phyloP scores from a whole-genome alignment of 179 eudicot genomes.

The Beta corolliflora region DNA sequence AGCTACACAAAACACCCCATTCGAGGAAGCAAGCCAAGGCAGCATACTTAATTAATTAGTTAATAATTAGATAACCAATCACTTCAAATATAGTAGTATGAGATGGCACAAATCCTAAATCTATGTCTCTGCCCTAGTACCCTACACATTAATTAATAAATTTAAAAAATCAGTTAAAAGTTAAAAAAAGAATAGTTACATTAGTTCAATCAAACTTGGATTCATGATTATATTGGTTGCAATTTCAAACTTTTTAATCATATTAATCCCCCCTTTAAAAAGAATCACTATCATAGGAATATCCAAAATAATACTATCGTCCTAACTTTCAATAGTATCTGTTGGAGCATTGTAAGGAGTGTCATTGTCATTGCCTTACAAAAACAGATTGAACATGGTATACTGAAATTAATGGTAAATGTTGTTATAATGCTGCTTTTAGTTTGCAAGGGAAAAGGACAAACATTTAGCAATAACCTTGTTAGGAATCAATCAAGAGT shows the following conservation, averaged over 20 bases:
- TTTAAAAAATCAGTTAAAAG: neutral
- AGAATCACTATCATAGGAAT: neutral
- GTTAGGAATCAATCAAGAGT: slow-evolving; percentile 7
- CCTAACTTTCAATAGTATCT: slow-evolving; percentile 10
- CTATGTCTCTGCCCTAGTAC: neutral
- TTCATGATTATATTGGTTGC: slow-evolving; percentile 3
- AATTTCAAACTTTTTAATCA: slow-evolving; percentile 10
- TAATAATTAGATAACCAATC: slow-evolving; percentile 5
- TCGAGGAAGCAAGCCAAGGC: slow-evolving; percentile 23
- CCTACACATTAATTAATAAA: neutral
- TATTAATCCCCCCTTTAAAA: neutral
- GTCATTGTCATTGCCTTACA: slow-evolving; percentile 27
- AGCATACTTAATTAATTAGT: slow-evolving; percentile 7
- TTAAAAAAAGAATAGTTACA: neutral
- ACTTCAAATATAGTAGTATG: slow-evolving; percentile 4
- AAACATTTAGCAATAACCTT: slow-evolving; percentile 14
- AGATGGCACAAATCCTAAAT: slow-evolving; percentile 21
- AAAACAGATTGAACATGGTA: neutral
- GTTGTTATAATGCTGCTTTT: neutral
- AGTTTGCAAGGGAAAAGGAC: slow-evolving; percentile 3
- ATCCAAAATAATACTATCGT: slow-evolving; percentile 2
- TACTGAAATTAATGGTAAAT: neutral
- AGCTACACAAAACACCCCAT: slow-evolving; percentile 23
- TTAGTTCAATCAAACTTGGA: slow-evolving; percentile 14
- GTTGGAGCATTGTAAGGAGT: slow-evolving; percentile 21